phyloP scores from a whole-genome alignment of 208 protist species.

The Trypanosoma congolense region DNA sequence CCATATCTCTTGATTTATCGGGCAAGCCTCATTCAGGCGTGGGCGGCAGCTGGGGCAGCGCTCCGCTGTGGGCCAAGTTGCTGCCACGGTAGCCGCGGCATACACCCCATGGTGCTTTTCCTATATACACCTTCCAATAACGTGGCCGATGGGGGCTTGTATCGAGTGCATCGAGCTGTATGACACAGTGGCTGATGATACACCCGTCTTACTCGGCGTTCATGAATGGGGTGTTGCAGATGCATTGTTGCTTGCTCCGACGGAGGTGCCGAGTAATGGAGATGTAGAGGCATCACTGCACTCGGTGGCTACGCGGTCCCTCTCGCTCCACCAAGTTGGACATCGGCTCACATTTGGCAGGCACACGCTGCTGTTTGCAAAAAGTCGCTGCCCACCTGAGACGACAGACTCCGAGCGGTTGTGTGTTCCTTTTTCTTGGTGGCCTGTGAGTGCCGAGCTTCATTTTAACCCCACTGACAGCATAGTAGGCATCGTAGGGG shows the following conservation, averaged over 20 bases:
- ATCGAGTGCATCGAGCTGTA: constrained; percentile 16
- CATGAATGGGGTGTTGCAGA: constrained; percentile 11
- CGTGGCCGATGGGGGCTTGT: constrained; percentile 16
- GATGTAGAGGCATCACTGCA: too few relatives aligned
- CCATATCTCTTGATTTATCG: constrained; percentile 11
- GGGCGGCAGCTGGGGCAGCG: not conserved
- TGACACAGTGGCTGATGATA: constrained; percentile 5
- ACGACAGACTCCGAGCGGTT: not conserved
- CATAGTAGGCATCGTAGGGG: not conserved
- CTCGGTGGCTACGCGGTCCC: not conserved
- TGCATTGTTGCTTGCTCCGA: not conserved
- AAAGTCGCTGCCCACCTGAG: not conserved
- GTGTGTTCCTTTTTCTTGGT: constrained; percentile 20
- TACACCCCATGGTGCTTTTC: constrained; percentile 15
- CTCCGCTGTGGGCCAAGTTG: not conserved
- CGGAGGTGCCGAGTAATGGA: not conserved
- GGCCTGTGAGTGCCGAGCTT: constrained; percentile 8
- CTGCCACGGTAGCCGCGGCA: not conserved
- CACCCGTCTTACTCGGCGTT: constrained; percentile 8
- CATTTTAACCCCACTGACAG: not conserved
- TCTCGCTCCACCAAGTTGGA: not conserved
- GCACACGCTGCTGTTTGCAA: constrained; percentile 7
- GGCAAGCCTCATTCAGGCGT: not conserved
- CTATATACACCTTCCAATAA: constrained; percentile 9
- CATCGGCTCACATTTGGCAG: constrained; percentile 9